Evolutionary conservation across 2,329 filamentous ascomycete genomes (phyloP).

Genomic region (Macrophomina tecta): DNA sequence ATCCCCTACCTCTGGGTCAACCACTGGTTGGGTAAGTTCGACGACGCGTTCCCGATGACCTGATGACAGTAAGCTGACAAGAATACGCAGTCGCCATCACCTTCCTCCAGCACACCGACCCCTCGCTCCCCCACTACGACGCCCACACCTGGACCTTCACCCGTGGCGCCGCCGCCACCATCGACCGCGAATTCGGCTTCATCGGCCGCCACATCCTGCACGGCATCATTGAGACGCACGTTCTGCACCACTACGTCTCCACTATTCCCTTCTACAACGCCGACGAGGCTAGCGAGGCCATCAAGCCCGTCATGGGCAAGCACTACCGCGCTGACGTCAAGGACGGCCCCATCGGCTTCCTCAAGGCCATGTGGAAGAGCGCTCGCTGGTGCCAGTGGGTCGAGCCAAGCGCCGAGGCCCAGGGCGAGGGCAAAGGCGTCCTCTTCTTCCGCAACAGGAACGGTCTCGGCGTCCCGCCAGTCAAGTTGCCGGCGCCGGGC

Average conservation of each 20-base stretch:
- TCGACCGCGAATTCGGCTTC: slow-evolving; percentile 97
- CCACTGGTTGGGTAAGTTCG: slow-evolving; percentile 89
- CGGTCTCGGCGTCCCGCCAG: slow-evolving; percentile 71
- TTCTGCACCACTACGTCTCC: slow-evolving; percentile 96
- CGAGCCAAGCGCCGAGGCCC: slow-evolving; percentile 82
- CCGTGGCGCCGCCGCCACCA: slow-evolving; percentile 91
- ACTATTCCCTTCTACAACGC: slow-evolving; percentile 97
- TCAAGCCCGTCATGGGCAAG: slow-evolving; percentile 91
- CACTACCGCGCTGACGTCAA: slow-evolving; percentile 88
- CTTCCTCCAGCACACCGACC: slow-evolving; percentile 96
- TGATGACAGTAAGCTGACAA: slow-evolving; percentile 36
- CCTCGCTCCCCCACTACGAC: slow-evolving; percentile 89
- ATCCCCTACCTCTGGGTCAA: slow-evolving; percentile 97
- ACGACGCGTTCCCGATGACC: not conserved
- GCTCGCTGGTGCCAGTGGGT: slow-evolving; percentile 96
- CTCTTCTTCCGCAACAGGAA: slow-evolving; percentile 97
- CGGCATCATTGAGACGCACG: slow-evolving; percentile 97
- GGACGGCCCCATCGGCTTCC: slow-evolving; percentile 81
- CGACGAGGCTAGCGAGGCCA: slow-evolving; percentile 91
- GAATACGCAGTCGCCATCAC: slow-evolving; percentile 82
- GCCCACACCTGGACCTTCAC: slow-evolving; percentile 88
- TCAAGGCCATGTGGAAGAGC: slow-evolving; percentile 80
- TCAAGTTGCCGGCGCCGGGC: slow-evolving; percentile 47
- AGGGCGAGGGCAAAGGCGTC: slow-evolving; percentile 81
- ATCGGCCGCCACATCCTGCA: slow-evolving; percentile 89